These are phyloP conservation scores for Larix kaempferi DNA, from an alignment of 75 land plant genomes.

Conservation along the genomic window DNA sequence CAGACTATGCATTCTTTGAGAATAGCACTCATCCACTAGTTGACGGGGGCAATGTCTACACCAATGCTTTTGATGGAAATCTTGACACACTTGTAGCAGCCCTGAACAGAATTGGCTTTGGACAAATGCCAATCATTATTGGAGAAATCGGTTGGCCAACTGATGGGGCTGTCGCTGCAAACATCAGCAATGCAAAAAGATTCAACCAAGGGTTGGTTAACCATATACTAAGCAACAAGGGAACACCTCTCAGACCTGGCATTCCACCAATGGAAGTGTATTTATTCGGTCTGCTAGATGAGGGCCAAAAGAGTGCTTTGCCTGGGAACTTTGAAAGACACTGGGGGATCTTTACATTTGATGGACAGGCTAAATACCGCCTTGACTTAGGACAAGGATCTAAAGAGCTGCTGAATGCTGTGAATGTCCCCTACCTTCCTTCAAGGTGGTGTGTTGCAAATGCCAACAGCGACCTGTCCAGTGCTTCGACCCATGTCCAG, in stretches of 20 bases:
- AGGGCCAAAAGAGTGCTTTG: constrained; percentile 40
- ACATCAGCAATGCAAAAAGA: constrained; percentile 39
- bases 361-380: constrained; percentile 61
- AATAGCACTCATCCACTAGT: constrained; percentile 39
- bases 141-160: constrained; percentile 83
- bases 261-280: constrained; percentile 44
- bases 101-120: constrained; percentile 34
- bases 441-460: constrained; percentile 86
- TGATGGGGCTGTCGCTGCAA: constrained; percentile 52
- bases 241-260: constrained; percentile 66
- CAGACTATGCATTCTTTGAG: constrained; percentile 62
- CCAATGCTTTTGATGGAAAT: constrained; percentile 64
- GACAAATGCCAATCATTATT: constrained; percentile 39
- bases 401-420: constrained; percentile 37
- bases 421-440: constrained; percentile 63
- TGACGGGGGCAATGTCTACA: constrained; percentile 43
- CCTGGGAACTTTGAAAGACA: constrained; percentile 68
- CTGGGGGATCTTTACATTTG: constrained; percentile 67
- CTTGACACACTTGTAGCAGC: constrained; percentile 54
- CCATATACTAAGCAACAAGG: constrained; percentile 44
- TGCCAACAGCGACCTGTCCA: constrained; percentile 37
- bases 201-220: constrained; percentile 55
- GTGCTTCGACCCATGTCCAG: constrained; percentile 45
- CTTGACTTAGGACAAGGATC: constrained; percentile 65
- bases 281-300: constrained; percentile 57